These are phyloP conservation scores for Scheffersomyces stambukii DNA, from an alignment of 1,139 yeast genomes.

Conservation along the genomic window DNA sequence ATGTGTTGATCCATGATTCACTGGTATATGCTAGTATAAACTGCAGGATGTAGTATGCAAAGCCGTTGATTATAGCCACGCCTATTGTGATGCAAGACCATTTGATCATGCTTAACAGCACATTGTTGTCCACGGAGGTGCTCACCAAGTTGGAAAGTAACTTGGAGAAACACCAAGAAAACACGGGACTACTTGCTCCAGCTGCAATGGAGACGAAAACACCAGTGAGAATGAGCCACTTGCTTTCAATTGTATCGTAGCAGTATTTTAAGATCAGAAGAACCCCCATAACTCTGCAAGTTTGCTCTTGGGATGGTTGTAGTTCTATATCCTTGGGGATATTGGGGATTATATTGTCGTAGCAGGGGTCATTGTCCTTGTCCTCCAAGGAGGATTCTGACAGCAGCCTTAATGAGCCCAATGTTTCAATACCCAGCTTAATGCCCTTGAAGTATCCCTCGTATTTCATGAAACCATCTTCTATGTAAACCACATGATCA, in stretches of 20 bases:
- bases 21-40: conserved; percentile 53
- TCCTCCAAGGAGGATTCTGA: background rate
- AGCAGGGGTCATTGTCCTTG: conserved; percentile 1
- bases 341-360: conserved; percentile 21
- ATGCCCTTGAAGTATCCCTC: conserved; percentile 1
- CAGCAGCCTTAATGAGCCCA: background rate
- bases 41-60: conserved; percentile 48
- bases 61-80: conserved; percentile 60
- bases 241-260: conserved; percentile 28
- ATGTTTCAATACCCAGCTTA: no score
- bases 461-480: conserved; percentile 41
- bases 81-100: conserved; percentile 70
- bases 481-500: conserved; percentile 57
- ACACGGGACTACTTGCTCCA: conserved; percentile 69
- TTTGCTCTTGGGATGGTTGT: conserved; percentile 4
- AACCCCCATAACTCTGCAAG: conserved; percentile 28
- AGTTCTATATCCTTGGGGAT: conserved; percentile 20
- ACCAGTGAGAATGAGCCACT: conserved; percentile 45
- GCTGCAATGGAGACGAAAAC: conserved; percentile 47
- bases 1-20: conserved; percentile 60
- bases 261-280: conserved; percentile 32
- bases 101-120: conserved; percentile 30
- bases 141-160: conserved; percentile 55
- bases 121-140: conserved; percentile 25
- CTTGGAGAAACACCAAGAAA: conserved; percentile 73